A percentile compares a stretch with the other conserved stretches of the same genome.
phyloP scores from a whole-genome alignment of 139 green algal species.

The Chlamydomonas incerta region DNA sequence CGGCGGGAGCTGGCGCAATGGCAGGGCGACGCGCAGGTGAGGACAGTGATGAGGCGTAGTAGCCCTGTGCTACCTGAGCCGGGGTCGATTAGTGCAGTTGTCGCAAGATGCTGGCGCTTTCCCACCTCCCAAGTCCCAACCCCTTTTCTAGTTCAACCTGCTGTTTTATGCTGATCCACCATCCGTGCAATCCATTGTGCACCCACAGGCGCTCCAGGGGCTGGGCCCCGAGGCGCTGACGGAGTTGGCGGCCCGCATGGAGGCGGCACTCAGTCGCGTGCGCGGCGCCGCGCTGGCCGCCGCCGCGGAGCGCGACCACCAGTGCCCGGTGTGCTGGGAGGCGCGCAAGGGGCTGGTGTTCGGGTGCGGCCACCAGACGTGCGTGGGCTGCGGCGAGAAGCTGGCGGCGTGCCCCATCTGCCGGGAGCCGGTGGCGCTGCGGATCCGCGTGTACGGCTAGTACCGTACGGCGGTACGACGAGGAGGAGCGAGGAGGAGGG shows the following conservation, averaged over 20 bases:
- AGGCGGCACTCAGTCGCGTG: constrained; percentile 41
- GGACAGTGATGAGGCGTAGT: too few species aligned
- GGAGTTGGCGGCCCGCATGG: constrained; percentile 16
- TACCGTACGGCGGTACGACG: too few species aligned
- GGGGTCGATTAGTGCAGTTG: too few species aligned
- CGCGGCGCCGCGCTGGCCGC: constrained; percentile 30
- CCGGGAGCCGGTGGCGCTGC: constrained; percentile 33
- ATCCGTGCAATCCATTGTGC: too few species aligned
- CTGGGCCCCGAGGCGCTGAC: constrained; percentile 31
- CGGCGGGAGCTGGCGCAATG: not conserved
- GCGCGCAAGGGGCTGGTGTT: constrained; percentile 49
- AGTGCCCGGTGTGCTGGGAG: constrained; percentile 56
- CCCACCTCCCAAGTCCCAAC: too few species aligned
- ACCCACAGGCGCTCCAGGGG: not conserved
- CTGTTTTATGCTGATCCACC: too few species aligned
- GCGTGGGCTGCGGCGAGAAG: constrained; percentile 34
- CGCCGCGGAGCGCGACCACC: constrained; percentile 19
- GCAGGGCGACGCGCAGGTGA: not conserved
- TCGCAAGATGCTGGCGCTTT: too few species aligned
- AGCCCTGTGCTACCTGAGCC: too few species aligned
- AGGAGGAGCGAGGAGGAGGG: too few species aligned
- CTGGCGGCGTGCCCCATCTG: constrained; percentile 51
- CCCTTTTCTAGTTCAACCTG: too few species aligned
- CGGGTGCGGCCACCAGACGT: constrained; percentile 52
- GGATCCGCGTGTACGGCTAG: constrained; percentile 44